phyloP scores from a whole-genome alignment of 2,329 filamentous ascomycete genomes.

The Calycina herbarum region DNA sequence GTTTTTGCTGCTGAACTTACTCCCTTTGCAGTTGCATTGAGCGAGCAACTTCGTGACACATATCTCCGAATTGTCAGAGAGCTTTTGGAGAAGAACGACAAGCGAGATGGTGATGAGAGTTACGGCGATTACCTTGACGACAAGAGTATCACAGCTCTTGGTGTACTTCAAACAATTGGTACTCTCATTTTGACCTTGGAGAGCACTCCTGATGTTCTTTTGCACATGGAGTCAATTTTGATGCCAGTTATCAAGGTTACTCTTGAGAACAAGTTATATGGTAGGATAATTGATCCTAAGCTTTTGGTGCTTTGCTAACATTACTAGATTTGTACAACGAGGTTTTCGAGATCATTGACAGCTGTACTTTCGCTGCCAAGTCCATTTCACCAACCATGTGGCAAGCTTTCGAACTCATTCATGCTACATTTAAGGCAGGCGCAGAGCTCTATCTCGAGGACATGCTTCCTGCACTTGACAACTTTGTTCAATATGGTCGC shows the following conservation, averaged over 20 bases:
- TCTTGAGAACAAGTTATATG: slow-evolving; percentile 95
- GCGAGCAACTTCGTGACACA: slow-evolving; percentile 92
- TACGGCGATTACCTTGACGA: slow-evolving; percentile 94
- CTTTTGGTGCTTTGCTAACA: slow-evolving; percentile 26
- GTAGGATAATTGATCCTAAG: slow-evolving; percentile 44
- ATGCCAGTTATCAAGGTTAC: slow-evolving; percentile 98
- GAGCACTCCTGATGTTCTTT: slow-evolving; percentile 91
- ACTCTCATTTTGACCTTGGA: slow-evolving; percentile 95
- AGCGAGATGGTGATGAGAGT: slow-evolving; percentile 70
- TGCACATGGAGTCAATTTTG: slow-evolving; percentile 91
- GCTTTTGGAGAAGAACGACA: slow-evolving; percentile 82
- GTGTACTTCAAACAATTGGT: slow-evolving; percentile 95
- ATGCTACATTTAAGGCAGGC: slow-evolving; percentile 94
- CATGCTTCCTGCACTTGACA: slow-evolving; percentile 96
- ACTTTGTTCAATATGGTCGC: slow-evolving; percentile 93
- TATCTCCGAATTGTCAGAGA: slow-evolving; percentile 93
- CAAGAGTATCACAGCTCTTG: slow-evolving; percentile 96
- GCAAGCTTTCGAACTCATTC: slow-evolving; percentile 96
- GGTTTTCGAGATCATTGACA: slow-evolving; percentile 98
- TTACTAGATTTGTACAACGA: slow-evolving; percentile 86
- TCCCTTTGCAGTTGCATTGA: slow-evolving; percentile 92
- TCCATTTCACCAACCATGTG: slow-evolving; percentile 96
- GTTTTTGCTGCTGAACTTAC: slow-evolving; percentile 97
- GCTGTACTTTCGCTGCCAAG: slow-evolving; percentile 97
- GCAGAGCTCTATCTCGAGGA: slow-evolving; percentile 97